phyloP scores from a whole-genome alignment of 805 yeast species.

The Tetrapisispora iriomotensis region DNA sequence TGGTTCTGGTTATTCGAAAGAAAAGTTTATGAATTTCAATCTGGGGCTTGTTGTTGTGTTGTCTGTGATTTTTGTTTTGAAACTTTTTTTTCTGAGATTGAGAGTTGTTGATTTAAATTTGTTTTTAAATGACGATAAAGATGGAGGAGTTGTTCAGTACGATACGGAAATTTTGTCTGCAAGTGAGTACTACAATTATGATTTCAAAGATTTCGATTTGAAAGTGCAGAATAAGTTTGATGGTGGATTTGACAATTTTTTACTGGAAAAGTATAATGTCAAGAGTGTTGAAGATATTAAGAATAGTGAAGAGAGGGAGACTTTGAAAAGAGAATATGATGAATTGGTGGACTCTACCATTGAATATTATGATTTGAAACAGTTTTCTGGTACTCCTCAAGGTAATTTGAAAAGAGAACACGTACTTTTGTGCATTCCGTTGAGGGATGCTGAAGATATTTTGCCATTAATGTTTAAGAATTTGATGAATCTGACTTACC shows the following conservation, averaged over 20 bases:
- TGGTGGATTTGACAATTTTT: slow-evolving; percentile 31
- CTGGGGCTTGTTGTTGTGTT: background rate
- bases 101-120: background rate
- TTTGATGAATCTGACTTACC: slow-evolving; percentile 77
- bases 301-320: background rate
- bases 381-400: slow-evolving; percentile 42
- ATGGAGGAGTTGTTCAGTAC: background rate
- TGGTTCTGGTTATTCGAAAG: background rate
- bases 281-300: slow-evolving; percentile 5
- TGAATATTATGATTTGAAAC: slow-evolving; percentile 51
- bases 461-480: slow-evolving; percentile 77
- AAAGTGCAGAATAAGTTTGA: slow-evolving; percentile 29
- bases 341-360: slow-evolving; percentile 38
- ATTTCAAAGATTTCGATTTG: slow-evolving; percentile 29
- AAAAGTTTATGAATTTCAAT: background rate
- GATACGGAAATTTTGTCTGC: slow-evolving; percentile 18
- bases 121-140: background rate
- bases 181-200: slow-evolving; percentile 27
- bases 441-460: slow-evolving; percentile 69
- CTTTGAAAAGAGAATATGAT: slow-evolving; percentile 24
- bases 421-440: slow-evolving; percentile 61
- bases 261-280: slow-evolving; percentile 26
- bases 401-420: slow-evolving; percentile 49
- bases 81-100: background rate
- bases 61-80: background rate